Conservation (phyloP, 1,284 basidiomycete species). For the Trichosporon sp. region DNA sequence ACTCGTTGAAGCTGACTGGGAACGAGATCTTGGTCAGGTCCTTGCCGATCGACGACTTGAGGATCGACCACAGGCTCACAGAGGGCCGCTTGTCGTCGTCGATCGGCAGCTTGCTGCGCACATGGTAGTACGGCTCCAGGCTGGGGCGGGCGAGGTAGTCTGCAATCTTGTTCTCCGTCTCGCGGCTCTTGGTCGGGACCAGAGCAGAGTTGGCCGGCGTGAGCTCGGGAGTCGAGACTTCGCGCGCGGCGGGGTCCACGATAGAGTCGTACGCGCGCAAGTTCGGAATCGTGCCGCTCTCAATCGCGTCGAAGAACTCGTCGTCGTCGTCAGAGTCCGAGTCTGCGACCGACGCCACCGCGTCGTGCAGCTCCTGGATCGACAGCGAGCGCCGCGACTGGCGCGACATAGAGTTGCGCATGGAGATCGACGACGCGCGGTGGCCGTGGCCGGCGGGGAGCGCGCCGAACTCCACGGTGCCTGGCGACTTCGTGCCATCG, state of each 20-base stretch:
- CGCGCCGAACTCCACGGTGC: not conserved
- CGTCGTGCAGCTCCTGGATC: conserved; percentile 36
- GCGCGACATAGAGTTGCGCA: conserved; percentile 3
- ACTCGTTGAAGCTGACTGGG: conserved; percentile 94
- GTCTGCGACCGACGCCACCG: conserved; percentile 41
- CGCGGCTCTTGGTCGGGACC: not conserved
- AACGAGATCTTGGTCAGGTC: conserved; percentile 91
- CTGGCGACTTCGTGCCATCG: not conserved
- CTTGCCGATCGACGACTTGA: conserved; percentile 96
- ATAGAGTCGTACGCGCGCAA: conserved; percentile 64
- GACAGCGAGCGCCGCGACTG: conserved; percentile 24
- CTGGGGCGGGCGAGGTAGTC: conserved; percentile 52
- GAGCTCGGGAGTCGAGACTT: not conserved
- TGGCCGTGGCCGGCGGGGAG: not conserved
- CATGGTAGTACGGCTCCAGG: conserved; percentile 63
- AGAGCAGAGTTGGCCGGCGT: not conserved
- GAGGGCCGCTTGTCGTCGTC: conserved; percentile 75
- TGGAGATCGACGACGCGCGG: conserved; percentile 7
- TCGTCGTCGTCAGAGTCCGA: conserved; percentile 76
- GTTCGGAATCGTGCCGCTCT: conserved; percentile 65
- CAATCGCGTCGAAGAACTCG: conserved; percentile 97
- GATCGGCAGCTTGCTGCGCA: conserved; percentile 65
- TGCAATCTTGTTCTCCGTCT: conserved; percentile 25
- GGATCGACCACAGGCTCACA: conserved; percentile 88
- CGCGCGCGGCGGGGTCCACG: conserved; percentile 33